phyloP scores from a whole-genome alignment of 805 yeast genomes.

The Nakazawaea ambrosiae region DNA sequence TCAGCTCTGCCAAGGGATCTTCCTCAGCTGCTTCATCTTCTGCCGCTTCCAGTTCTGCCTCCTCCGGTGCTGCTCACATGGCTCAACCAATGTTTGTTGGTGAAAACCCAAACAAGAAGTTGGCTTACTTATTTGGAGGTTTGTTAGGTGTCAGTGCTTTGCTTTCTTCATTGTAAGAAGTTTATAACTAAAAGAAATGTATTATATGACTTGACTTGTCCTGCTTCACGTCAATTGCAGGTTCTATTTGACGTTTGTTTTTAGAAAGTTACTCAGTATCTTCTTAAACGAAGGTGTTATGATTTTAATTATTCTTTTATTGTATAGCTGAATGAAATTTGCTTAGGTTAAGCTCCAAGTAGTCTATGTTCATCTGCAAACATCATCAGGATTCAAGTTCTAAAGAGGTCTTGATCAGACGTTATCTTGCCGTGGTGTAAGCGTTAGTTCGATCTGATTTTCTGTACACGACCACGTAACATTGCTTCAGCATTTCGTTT shows the following conservation, averaged over 20 bases:
- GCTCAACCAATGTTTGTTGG: constrained; percentile 1
- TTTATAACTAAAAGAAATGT: no score
- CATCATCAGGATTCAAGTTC: no score
- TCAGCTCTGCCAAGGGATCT: neutral
- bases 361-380: no score
- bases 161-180: constrained; percentile 7
- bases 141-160: constrained; percentile 10
- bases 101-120: constrained; percentile 10
- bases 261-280: no score
- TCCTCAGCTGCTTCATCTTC: constrained; percentile 8
- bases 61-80: constrained; percentile 19
- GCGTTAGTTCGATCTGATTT: no score
- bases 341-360: no score
- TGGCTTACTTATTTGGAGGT: constrained; percentile 10
- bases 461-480: no score
- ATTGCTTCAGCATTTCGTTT: no score
- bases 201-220: no score
- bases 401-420: no score
- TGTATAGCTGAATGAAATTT: no score
- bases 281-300: neutral
- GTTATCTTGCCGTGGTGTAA: no score
- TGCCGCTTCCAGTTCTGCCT: constrained; percentile 13
- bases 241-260: neutral
- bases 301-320: neutral
- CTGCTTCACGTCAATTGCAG: neutral